Conservation (phyloP, 441 rosid genomes). For the Populus trichocarpa region DNA sequence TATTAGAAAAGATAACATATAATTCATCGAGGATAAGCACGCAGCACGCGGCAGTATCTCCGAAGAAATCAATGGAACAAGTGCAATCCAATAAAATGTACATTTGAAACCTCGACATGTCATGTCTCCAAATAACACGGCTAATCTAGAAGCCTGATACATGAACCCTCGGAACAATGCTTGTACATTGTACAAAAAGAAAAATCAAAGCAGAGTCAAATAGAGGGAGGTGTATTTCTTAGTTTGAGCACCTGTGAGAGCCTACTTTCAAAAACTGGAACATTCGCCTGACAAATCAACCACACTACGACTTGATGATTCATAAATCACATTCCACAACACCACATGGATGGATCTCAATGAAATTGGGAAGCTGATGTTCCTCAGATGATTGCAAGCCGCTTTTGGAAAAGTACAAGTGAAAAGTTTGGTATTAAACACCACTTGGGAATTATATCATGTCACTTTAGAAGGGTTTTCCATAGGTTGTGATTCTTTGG, state of each 20-base stretch:
- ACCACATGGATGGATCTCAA: neutral
- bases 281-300: neutral
- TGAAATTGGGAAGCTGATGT: neutral
- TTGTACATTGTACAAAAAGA: neutral
- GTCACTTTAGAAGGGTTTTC: conserved; percentile 9
- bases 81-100: neutral
- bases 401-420: neutral
- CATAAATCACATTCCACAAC: neutral
- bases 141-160: neutral
- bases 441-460: neutral
- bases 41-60: neutral
- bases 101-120: neutral
- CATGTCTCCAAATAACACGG: neutral
- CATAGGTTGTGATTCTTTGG: conserved; percentile 26
- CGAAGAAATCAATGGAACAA: neutral
- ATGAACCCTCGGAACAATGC: neutral
- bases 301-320: neutral
- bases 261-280: neutral
- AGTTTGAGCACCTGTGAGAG: neutral
- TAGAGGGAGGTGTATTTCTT: neutral
- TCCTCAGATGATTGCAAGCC: neutral
- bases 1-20: neutral
- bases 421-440: neutral
- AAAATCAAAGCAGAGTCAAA: neutral
- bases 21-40: neutral